Conservation (phyloP, 768 basidiomycete species). For the Gymnopilus junonius region DNA sequence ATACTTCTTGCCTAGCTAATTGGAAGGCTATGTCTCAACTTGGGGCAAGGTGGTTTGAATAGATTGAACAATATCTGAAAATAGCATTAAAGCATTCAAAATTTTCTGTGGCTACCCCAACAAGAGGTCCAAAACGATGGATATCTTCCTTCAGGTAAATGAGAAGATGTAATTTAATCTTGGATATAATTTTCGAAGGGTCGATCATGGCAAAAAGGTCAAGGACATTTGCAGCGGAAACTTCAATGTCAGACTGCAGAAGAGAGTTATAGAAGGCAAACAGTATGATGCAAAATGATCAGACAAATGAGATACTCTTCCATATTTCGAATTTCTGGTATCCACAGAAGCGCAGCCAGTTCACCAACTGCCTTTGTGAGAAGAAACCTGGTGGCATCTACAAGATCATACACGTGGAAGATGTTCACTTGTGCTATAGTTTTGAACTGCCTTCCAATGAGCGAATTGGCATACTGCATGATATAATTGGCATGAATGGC, state of each 20-base stretch:
- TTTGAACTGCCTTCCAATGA: conserved; percentile 48
- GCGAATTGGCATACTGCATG: conserved; percentile 43
- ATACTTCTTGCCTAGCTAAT: conserved; percentile 29
- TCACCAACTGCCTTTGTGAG: conserved; percentile 36
- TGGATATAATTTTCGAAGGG: conserved; percentile 36
- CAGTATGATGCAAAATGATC: background rate
- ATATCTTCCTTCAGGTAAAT: conserved; percentile 37
- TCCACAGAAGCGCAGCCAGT: conserved; percentile 44
- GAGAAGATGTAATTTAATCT: conserved; percentile 42
- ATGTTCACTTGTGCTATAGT: conserved; percentile 36
- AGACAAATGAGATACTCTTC: conserved; percentile 36
- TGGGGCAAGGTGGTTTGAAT: conserved; percentile 46
- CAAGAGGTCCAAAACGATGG: conserved; percentile 37
- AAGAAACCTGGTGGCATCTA: conserved; percentile 22
- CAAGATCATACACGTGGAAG: conserved; percentile 43
- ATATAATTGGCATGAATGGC: conserved; percentile 43
- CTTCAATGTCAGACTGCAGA: conserved; percentile 30
- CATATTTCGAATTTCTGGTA: conserved; percentile 40
- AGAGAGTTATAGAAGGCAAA: background rate
- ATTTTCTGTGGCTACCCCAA: conserved; percentile 35
- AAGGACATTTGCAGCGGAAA: conserved; percentile 38
- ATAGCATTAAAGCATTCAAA: conserved; percentile 48
- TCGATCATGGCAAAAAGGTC: conserved; percentile 36
- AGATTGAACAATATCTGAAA: conserved; percentile 42
- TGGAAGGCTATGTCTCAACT: conserved; percentile 43